phyloP scores from a whole-genome alignment of 495 filamentous ascomycete genomes.

The Cercophora samala region DNA sequence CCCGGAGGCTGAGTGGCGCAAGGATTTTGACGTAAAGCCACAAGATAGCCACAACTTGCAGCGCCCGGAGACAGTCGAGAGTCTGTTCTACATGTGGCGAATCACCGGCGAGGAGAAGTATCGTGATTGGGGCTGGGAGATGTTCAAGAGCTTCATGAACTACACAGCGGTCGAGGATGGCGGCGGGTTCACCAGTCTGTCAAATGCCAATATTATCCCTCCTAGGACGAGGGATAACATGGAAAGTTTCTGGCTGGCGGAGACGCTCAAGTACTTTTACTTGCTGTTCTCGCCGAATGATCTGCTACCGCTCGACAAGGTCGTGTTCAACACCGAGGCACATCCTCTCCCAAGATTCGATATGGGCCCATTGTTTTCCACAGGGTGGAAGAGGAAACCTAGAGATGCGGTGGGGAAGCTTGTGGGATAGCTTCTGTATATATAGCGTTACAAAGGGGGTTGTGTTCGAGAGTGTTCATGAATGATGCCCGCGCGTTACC shows the following conservation, averaged over 20 bases:
- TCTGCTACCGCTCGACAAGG: slow-evolving; percentile 74
- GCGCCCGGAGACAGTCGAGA: slow-evolving; percentile 91
- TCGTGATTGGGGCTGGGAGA: slow-evolving; percentile 96
- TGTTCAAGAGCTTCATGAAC: slow-evolving; percentile 88
- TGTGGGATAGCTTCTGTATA: slow-evolving; percentile 9
- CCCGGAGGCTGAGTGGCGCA: slow-evolving; percentile 59
- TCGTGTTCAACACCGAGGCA: slow-evolving; percentile 95
- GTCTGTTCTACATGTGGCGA: slow-evolving; percentile 96
- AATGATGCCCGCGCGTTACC: not conserved
- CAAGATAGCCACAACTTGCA: slow-evolving; percentile 90
- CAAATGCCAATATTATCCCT: slow-evolving; percentile 68
- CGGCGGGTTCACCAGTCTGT: slow-evolving; percentile 78
- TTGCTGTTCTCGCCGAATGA: slow-evolving; percentile 85
- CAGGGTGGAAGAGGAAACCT: slow-evolving; percentile 79
- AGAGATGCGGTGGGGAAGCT: slow-evolving; percentile 44
- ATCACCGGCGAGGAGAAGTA: slow-evolving; percentile 92
- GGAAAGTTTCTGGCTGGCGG: slow-evolving; percentile 96
- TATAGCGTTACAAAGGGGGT: not conserved
- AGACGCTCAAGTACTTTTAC: slow-evolving; percentile 98
- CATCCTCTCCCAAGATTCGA: slow-evolving; percentile 88
- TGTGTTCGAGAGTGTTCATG: not conserved
- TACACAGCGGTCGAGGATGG: slow-evolving; percentile 72
- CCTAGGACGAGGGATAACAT: slow-evolving; percentile 70
- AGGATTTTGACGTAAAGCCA: slow-evolving; percentile 73
- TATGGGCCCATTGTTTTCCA: slow-evolving; percentile 70